Evolutionary conservation across 805 yeast species (phyloP).

Genomic region (Barnettozyma sp.): DNA sequence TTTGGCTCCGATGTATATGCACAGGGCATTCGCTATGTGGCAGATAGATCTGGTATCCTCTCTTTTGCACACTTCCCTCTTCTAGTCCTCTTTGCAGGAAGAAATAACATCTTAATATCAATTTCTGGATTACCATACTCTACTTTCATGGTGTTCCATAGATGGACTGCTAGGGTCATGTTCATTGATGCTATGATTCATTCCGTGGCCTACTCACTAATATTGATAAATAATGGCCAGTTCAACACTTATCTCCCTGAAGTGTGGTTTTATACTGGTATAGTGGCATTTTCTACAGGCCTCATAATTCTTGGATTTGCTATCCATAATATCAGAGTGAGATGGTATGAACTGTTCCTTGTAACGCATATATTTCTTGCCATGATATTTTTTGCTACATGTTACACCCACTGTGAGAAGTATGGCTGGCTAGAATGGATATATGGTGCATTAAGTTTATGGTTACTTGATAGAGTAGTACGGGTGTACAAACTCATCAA

Average conservation of each 20-base stretch:
- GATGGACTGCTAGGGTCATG: constrained; percentile 49
- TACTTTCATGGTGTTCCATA: constrained; percentile 61
- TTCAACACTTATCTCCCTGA: background rate
- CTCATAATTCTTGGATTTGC: constrained; percentile 14
- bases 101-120: constrained; percentile 60
- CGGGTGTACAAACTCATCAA: constrained; percentile 33
- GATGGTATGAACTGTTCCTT: constrained; percentile 55
- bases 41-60: constrained; percentile 22
- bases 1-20: constrained; percentile 13
- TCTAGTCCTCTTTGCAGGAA: constrained; percentile 56
- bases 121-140: constrained; percentile 59
- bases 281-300: constrained; percentile 10
- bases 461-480: constrained; percentile 37
- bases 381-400: constrained; percentile 41
- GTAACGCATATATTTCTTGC: constrained; percentile 52
- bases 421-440: constrained; percentile 49
- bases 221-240: constrained; percentile 4
- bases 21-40: constrained; percentile 12
- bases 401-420: constrained; percentile 51
- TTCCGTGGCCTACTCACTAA: constrained; percentile 24
- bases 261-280: constrained; percentile 19
- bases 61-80: constrained; percentile 43
- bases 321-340: constrained; percentile 41
- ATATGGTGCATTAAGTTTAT: constrained; percentile 30
- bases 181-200: constrained; percentile 42